Evolutionary conservation across 1,139 yeast genomes (phyloP).

Genomic region (Yamadazyma friedrichii): DNA sequence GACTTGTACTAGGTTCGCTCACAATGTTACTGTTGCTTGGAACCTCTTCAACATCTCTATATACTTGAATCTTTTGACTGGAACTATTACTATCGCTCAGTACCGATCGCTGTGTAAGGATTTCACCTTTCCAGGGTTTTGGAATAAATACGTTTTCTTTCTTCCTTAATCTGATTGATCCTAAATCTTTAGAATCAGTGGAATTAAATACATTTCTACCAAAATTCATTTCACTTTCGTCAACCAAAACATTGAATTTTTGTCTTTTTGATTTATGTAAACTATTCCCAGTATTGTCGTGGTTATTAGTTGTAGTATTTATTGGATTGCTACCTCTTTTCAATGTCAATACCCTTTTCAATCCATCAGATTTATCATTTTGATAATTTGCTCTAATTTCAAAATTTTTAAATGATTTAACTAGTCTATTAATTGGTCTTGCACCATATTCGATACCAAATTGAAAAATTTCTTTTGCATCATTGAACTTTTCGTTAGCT

Average conservation of each 20-base stretch:
- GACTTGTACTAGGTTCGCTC: conserved; percentile 1
- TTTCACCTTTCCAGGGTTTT: conserved; percentile 69
- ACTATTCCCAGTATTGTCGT: neutral
- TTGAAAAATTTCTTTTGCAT: conserved; percentile 64
- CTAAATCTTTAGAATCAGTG: conserved; percentile 36
- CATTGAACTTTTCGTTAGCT: conserved; percentile 44
- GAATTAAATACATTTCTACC: conserved; percentile 28
- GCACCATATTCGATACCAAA: conserved; percentile 64
- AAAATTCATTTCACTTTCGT: conserved; percentile 24
- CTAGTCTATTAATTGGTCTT: conserved; percentile 59
- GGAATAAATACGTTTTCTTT: conserved; percentile 67
- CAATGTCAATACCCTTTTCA: conserved; percentile 21
- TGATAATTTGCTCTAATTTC: conserved; percentile 24
- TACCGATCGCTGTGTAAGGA: conserved; percentile 35
- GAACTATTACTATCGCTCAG: neutral
- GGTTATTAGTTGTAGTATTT: neutral
- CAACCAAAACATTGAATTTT: conserved; percentile 32
- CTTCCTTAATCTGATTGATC: conserved; percentile 47
- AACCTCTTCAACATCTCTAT: conserved; percentile 13
- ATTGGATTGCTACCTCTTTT: conserved; percentile 24
- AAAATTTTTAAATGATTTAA: conserved; percentile 50
- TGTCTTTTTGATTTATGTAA: conserved; percentile 18
- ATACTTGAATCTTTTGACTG: conserved; percentile 19
- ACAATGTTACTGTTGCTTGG: conserved; percentile 6
- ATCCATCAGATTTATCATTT: conserved; percentile 12